Evolutionary conservation across 768 basidiomycete species (phyloP).

Genomic region (Kwoniella botswanensis): DNA sequence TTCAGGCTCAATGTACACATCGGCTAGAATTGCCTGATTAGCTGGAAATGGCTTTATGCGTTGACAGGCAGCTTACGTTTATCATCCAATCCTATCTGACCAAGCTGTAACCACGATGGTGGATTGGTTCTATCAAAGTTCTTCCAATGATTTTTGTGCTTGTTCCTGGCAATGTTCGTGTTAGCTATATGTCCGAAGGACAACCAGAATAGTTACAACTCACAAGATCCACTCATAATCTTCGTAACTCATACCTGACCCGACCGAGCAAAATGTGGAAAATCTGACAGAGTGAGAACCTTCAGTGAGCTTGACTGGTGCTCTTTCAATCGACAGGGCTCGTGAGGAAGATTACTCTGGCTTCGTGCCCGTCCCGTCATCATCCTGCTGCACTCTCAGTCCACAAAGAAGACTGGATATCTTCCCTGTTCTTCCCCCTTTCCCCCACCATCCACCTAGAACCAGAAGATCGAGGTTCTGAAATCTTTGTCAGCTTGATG

Average conservation of each 20-base stretch:
- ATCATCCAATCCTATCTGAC: slow-evolving; percentile 52
- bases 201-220: slow-evolving; percentile 18
- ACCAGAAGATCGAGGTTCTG: slow-evolving; percentile 92
- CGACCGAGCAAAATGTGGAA: slow-evolving; percentile 84
- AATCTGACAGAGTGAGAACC: slow-evolving; percentile 64
- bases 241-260: slow-evolving; percentile 80
- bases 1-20: slow-evolving; percentile 85
- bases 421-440: slow-evolving; percentile 81
- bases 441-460: slow-evolving; percentile 86
- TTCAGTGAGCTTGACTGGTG: background rate
- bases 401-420: slow-evolving; percentile 90
- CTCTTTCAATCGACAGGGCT: background rate
- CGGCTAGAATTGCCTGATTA: slow-evolving; percentile 76
- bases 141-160: slow-evolving; percentile 69
- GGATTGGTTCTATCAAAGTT: slow-evolving; percentile 73
- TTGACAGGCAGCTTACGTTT: slow-evolving; percentile 44
- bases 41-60: slow-evolving; percentile 55
- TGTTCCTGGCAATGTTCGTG: slow-evolving; percentile 62
- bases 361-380: slow-evolving; percentile 64
- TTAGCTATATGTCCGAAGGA: background rate
- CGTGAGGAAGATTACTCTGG: slow-evolving; percentile 62
- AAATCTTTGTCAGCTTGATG: slow-evolving; percentile 60
- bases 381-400: slow-evolving; percentile 74
- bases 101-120: slow-evolving; percentile 66
- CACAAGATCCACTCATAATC: slow-evolving; percentile 80